A percentile compares a stretch with the other conserved stretches of the same genome.
These are phyloP conservation scores for Globisporangium abappressorium DNA, from an alignment of 352 stramenopile species.

Conservation along the genomic window DNA sequence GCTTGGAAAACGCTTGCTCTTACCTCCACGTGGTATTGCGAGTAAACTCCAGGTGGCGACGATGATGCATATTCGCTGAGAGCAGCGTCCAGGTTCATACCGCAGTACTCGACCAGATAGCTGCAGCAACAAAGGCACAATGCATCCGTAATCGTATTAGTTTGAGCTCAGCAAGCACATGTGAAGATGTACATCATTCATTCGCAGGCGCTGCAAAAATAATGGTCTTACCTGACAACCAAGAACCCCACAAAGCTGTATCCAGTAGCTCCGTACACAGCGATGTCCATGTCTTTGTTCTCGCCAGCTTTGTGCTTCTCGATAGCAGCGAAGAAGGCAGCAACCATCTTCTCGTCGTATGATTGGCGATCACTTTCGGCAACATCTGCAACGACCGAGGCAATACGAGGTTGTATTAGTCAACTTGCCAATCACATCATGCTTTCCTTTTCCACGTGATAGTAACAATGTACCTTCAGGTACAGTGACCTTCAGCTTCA, in stretches of 20 bases:
- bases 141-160: not conserved
- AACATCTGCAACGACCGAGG: conserved; percentile 14
- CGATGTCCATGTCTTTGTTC: conserved; percentile 74
- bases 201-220: not conserved
- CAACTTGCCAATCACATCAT: not conserved
- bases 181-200: not conserved
- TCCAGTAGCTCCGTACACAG: conserved; percentile 54
- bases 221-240: conserved; percentile 50
- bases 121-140: conserved; percentile 23
- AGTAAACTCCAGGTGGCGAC: conserved; percentile 63
- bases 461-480: conserved; percentile 29
- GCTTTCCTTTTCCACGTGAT: not conserved
- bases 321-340: conserved; percentile 58
- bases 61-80: conserved; percentile 59
- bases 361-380: conserved; percentile 32
- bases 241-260: conserved; percentile 82
- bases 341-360: conserved; percentile 51
- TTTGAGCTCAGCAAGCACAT: not conserved
- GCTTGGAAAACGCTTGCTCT: not conserved
- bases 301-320: conserved; percentile 55
- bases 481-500: conserved; percentile 52
- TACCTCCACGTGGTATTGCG: conserved; percentile 66
- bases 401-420: conserved; percentile 1
- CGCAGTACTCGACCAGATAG: conserved; percentile 72
- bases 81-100: conserved; percentile 55